These are phyloP conservation scores for Cercospora brassicicola DNA, from an alignment of 2,329 filamentous ascomycete genomes.

Conservation along the genomic window DNA sequence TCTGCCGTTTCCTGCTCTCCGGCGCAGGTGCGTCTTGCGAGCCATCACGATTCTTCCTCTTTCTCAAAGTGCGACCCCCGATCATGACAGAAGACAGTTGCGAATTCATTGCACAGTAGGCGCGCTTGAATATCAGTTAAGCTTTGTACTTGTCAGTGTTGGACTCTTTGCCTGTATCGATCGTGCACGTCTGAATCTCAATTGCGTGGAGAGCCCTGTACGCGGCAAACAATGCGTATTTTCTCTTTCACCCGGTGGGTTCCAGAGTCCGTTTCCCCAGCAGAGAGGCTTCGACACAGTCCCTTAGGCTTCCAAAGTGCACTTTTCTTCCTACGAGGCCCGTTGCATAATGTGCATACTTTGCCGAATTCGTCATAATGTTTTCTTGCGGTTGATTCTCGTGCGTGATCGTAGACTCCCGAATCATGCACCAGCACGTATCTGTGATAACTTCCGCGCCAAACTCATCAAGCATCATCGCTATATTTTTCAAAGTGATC, in stretches of 20 bases:
- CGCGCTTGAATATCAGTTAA: too few relatives aligned
- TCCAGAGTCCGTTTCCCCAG: neutral
- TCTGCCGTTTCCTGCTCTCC: neutral
- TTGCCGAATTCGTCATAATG: constrained; percentile 51
- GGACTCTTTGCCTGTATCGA: too few relatives aligned
- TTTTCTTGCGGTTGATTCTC: constrained; percentile 18
- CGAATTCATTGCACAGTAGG: neutral
- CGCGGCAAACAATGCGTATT: neutral
- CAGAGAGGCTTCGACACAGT: constrained; percentile 29
- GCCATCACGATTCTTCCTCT: neutral
- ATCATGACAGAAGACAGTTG: neutral
- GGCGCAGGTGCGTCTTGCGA: neutral
- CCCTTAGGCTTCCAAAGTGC: constrained; percentile 31
- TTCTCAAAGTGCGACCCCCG: neutral
- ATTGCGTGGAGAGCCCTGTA: too few relatives aligned
- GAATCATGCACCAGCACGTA: constrained; percentile 53
- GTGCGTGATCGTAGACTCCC: constrained; percentile 42
- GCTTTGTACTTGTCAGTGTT: too few relatives aligned
- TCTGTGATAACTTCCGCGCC: constrained; percentile 47
- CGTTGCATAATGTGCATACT: constrained; percentile 49
- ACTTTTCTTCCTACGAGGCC: constrained; percentile 30
- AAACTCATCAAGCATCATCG: constrained; percentile 40
- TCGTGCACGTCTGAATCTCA: too few relatives aligned
- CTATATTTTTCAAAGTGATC: constrained; percentile 32
- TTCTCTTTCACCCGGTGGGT: neutral